phyloP scores from a whole-genome alignment of 208 protist species.

The Leishmania mexicana region DNA sequence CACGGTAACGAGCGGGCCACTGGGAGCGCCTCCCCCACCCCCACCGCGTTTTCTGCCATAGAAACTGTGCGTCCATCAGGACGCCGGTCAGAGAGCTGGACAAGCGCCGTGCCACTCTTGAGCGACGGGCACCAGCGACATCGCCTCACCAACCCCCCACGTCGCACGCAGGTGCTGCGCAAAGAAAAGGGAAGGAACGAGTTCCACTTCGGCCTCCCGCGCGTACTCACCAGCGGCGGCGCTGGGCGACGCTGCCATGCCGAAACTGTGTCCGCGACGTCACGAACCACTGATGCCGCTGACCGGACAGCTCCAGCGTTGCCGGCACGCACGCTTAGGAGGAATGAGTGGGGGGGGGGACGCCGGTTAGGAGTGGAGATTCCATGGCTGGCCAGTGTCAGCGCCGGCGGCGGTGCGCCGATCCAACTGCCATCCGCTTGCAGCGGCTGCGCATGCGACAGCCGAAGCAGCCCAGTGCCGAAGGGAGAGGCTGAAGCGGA shows the following conservation, averaged over 20 bases:
- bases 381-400: too few relatives aligned
- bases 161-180: not conserved
- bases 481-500: not conserved
- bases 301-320: not conserved
- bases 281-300: not conserved
- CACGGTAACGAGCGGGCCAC: not conserved
- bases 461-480: not conserved
- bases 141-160: not conserved
- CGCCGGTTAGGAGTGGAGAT: not conserved
- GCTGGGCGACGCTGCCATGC: not conserved
- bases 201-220: slow-evolving; percentile 8
- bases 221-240: slow-evolving; percentile 15
- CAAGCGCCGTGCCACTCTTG: not conserved
- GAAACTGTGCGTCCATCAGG: not conserved
- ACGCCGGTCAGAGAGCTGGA: not conserved
- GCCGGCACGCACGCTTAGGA: not conserved
- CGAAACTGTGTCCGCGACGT: not conserved
- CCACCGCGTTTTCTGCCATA: not conserved
- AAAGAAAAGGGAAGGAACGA: slow-evolving; percentile 32
- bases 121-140: not conserved
- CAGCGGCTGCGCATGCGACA: not conserved
- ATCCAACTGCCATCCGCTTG: not conserved
- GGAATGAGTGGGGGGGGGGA: not conserved
- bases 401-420: not conserved
- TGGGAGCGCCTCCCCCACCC: not conserved